Evolutionary conservation across 139 green algal species (phyloP).

Genomic region (Diplosphaera chodatii): DNA sequence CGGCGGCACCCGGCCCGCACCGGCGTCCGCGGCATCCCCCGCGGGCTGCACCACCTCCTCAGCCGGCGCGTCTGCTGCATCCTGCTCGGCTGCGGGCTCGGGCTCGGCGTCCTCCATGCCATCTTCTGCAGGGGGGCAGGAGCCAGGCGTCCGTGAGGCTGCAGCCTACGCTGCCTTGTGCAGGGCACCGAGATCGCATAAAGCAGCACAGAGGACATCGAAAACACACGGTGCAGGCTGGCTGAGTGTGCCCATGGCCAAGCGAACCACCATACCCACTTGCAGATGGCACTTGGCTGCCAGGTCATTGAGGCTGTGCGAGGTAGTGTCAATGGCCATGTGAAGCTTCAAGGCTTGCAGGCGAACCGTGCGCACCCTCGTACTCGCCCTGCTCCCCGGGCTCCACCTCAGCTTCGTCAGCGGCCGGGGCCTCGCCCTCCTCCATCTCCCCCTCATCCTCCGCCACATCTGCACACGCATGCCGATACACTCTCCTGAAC

Average conservation of each 20-base stretch:
- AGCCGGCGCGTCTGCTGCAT: not conserved
- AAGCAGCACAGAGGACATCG: no score
- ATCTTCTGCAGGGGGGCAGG: not conserved
- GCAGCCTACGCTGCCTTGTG: no score
- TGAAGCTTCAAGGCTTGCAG: no score
- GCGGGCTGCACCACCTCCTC: constrained; percentile 2
- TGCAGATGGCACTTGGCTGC: no score
- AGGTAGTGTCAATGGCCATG: no score
- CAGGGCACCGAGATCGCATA: no score
- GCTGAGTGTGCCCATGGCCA: no score
- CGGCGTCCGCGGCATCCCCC: not conserved
- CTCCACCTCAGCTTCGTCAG: not conserved
- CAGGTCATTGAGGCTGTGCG: no score
- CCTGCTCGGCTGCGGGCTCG: not conserved
- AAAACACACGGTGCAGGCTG: no score
- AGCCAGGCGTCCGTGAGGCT: not conserved
- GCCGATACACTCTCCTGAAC: no score
- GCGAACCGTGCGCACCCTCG: not conserved
- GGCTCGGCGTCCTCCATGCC: not conserved
- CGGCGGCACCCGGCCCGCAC: not conserved
- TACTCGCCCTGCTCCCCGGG: not conserved
- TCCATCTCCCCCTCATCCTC: not conserved
- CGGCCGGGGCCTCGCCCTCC: not conserved
- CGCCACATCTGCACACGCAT: not conserved
- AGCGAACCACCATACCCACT: no score